Evolutionary conservation across 768 basidiomycete genomes (phyloP).

Genomic region (Boletus sp.): DNA sequence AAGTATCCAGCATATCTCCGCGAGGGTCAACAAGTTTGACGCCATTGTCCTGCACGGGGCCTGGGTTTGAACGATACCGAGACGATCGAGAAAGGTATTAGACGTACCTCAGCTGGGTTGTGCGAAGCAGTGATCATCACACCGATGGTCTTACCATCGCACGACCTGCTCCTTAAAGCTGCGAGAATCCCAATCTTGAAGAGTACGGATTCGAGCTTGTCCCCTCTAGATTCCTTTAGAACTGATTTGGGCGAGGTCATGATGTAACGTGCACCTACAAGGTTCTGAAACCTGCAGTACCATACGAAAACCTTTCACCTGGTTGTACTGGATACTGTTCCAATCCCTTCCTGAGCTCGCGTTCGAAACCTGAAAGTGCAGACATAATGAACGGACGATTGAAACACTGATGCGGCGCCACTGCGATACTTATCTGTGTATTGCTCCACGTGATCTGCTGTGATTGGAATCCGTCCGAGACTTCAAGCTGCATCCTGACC

Average conservation of each 20-base stretch:
- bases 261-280: slow-evolving; percentile 49
- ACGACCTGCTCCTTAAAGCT: slow-evolving; percentile 82
- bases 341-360: slow-evolving; percentile 46
- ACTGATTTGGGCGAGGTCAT: slow-evolving; percentile 4
- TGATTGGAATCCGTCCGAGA: not conserved
- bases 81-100: not conserved
- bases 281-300: slow-evolving; percentile 93
- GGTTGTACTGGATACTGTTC: slow-evolving; percentile 72
- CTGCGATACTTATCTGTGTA: not conserved
- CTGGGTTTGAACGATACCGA: not conserved
- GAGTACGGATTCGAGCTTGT: slow-evolving; percentile 80
- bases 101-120: slow-evolving; percentile 89
- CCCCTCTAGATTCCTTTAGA: slow-evolving; percentile 45
- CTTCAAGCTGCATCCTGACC: not conserved
- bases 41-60: slow-evolving; percentile 78
- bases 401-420: not conserved
- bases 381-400: slow-evolving; percentile 27
- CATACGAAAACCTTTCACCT: slow-evolving; percentile 74
- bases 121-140: slow-evolving; percentile 99
- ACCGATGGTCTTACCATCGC: slow-evolving; percentile 90
- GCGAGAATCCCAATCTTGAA: slow-evolving; percentile 92
- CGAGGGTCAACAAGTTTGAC: slow-evolving; percentile 97
- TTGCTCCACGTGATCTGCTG: slow-evolving; percentile 15
- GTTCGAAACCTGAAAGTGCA: slow-evolving; percentile 32
- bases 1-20: slow-evolving; percentile 93